Evolutionary conservation across 2,329 filamentous ascomycete genomes (phyloP).

Genomic region (Penicillium sp.): DNA sequence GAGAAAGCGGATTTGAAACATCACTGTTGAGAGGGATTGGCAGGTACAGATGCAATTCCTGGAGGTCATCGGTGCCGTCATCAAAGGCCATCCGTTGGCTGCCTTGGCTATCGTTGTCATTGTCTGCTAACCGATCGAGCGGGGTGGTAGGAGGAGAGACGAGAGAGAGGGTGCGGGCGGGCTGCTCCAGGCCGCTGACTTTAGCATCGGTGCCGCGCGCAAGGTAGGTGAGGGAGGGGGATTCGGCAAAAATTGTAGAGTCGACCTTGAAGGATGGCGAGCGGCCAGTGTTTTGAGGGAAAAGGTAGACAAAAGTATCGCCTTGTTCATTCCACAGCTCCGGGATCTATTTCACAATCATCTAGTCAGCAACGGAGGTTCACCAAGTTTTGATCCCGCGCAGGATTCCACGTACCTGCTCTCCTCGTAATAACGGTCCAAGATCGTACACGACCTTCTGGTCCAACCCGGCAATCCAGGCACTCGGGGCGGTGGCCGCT

Average conservation of each 20-base stretch:
- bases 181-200: conserved; percentile 36
- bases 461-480: conserved; percentile 62
- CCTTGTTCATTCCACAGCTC: conserved; percentile 65
- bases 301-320: conserved; percentile 65
- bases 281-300: conserved; percentile 57
- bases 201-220: conserved; percentile 55
- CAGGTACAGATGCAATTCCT: conserved; percentile 57
- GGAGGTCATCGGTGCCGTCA: conserved; percentile 45
- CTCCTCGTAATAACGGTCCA: conserved; percentile 50
- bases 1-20: conserved; percentile 35
- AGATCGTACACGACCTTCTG: conserved; percentile 60
- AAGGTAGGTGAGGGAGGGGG: conserved; percentile 55
- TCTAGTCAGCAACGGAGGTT: background rate
- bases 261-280: conserved; percentile 63
- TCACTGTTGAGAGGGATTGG: conserved; percentile 59
- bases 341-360: conserved; percentile 41
- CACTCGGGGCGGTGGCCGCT: conserved; percentile 40
- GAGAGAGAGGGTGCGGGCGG: conserved; percentile 33
- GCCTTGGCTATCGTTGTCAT: conserved; percentile 47
- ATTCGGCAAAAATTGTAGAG: conserved; percentile 60
- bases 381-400: background rate
- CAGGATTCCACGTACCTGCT: conserved; percentile 47
- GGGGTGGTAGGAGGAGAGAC: conserved; percentile 33
- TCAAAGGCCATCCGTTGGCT: conserved; percentile 52
- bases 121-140: conserved; percentile 33